These are phyloP conservation scores for Tuber borchii DNA, from an alignment of 495 filamentous ascomycete genomes.

Conservation along the genomic window DNA sequence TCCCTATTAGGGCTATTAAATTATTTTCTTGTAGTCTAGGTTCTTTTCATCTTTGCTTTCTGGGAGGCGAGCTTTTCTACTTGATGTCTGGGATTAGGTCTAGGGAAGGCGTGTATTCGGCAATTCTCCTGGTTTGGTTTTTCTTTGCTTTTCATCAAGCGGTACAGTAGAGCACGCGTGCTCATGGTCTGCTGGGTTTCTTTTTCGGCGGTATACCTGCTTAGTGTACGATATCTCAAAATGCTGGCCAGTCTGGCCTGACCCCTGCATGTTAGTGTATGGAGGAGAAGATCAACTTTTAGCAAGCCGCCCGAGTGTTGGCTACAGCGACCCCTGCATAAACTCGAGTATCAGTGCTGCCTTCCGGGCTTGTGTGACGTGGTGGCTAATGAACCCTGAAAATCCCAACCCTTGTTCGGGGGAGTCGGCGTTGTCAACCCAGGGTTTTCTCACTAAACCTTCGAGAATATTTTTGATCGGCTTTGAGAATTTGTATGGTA, in stretches of 20 bases:
- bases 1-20: background rate
- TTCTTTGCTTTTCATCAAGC: background rate
- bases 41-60: background rate
- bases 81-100: background rate
- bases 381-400: background rate
- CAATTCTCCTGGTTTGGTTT: background rate
- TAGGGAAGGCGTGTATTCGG: background rate
- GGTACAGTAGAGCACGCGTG: background rate
- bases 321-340: background rate
- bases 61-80: background rate
- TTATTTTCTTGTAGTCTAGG: background rate
- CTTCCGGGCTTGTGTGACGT: background rate
- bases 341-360: background rate
- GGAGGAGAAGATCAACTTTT: background rate
- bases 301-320: background rate
- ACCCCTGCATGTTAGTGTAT: background rate
- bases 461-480: background rate
- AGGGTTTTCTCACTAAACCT: background rate
- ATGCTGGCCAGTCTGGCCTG: background rate
- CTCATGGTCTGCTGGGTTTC: background rate
- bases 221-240: background rate
- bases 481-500: background rate
- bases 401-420: background rate
- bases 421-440: background rate
- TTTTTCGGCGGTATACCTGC: background rate